Conservation (phyloP, 306 rosid species). For the Abrus precatorius region DNA sequence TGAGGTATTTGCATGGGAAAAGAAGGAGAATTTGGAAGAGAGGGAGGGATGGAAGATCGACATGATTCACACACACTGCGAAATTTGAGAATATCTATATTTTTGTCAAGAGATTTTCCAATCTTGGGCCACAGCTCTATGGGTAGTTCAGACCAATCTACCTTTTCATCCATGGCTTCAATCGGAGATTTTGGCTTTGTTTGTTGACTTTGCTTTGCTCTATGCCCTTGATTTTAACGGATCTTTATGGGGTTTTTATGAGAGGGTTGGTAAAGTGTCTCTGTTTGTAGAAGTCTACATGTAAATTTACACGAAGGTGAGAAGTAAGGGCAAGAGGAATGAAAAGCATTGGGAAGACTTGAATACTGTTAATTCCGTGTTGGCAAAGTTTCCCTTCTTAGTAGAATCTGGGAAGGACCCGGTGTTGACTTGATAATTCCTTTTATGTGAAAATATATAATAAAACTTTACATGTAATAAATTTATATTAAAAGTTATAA, state of each 20-base stretch:
- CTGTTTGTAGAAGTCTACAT: background rate
- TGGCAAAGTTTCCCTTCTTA: background rate
- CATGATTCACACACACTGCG: conserved; percentile 61
- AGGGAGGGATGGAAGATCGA: conserved; percentile 57
- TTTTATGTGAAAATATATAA: background rate
- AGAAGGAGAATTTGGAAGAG: conserved; percentile 41
- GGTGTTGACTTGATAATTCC: conserved; percentile 21
- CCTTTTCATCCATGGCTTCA: conserved; percentile 36
- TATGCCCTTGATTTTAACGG: background rate
- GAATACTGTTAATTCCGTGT: background rate
- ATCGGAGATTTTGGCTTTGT: background rate
- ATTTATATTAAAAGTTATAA: too few species aligned
- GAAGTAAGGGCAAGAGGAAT: background rate
- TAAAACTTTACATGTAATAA: too few species aligned
- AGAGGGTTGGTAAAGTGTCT: background rate
- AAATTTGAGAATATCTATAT: conserved; percentile 61
- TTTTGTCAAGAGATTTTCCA: conserved; percentile 52
- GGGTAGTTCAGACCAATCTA: conserved; percentile 65
- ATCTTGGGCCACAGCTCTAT: conserved; percentile 60
- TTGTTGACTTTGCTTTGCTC: background rate
- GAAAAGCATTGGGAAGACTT: background rate
- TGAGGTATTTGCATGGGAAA: conserved; percentile 53
- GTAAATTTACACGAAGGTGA: conserved; percentile 1
- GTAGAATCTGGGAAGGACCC: background rate
- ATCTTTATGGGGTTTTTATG: background rate